Evolutionary conservation across 1,284 basidiomycete genomes (phyloP).

Genomic region (Cryptococcus sp.): DNA sequence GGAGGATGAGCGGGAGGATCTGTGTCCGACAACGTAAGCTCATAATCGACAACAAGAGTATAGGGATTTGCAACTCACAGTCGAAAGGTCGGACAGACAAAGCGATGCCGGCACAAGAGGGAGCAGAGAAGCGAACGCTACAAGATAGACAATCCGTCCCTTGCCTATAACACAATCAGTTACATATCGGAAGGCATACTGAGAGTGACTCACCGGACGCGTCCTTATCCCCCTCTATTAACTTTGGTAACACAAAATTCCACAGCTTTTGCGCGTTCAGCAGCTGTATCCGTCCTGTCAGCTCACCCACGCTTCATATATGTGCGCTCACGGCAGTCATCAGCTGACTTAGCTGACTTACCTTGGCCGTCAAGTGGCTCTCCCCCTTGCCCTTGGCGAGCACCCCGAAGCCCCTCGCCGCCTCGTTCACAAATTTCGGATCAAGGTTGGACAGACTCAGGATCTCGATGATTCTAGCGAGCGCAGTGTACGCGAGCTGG

Average conservation of each 20-base stretch:
- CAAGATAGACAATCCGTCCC: constrained; percentile 68
- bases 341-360: constrained; percentile 48
- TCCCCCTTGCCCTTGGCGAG: constrained; percentile 54
- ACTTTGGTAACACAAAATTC: constrained; percentile 66
- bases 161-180: constrained; percentile 44
- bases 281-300: constrained; percentile 56
- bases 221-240: constrained; percentile 60
- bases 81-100: constrained; percentile 64
- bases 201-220: constrained; percentile 22
- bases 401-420: constrained; percentile 68
- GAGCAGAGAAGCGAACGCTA: constrained; percentile 79
- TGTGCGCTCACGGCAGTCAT: not conserved
- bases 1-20: constrained; percentile 84
- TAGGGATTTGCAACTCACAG: constrained; percentile 54
- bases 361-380: constrained; percentile 65
- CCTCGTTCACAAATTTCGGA: constrained; percentile 46
- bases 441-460: constrained; percentile 58
- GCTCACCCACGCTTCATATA: not conserved
- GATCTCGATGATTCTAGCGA: constrained; percentile 64
- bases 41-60: constrained; percentile 6
- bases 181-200: constrained; percentile 18
- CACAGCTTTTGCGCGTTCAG: constrained; percentile 83
- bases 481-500: constrained; percentile 57
- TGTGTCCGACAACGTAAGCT: constrained; percentile 43
- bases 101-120: constrained; percentile 73